Percentiles rank a stretch among this genome's conserved stretches.
These are phyloP conservation scores for Macrophomina pseudophaseolina DNA, from an alignment of 2,329 filamentous ascomycete genomes.

Conservation along the genomic window DNA sequence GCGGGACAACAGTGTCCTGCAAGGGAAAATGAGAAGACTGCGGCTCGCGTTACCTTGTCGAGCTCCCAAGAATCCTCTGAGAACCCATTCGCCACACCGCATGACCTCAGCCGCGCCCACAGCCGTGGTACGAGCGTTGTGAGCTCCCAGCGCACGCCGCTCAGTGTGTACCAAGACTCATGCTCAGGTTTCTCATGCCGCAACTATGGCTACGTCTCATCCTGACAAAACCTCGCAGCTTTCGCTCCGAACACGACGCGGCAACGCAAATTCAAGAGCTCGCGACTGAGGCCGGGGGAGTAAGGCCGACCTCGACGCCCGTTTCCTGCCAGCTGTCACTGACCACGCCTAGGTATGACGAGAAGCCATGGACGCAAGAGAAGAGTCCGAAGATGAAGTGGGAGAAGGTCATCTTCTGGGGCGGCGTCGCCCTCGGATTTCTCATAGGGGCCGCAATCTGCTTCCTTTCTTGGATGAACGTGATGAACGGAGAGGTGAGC, in stretches of 20 bases:
- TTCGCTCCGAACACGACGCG: background rate
- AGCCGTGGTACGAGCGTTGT: conserved; percentile 4
- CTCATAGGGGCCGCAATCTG: conserved; percentile 40
- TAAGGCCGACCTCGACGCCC: background rate
- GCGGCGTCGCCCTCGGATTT: conserved; percentile 42
- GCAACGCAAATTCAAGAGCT: conserved; percentile 41
- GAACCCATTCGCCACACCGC: background rate
- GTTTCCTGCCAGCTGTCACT: background rate
- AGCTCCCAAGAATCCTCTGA: background rate
- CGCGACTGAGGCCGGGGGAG: conserved; percentile 35
- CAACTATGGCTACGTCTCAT: no score
- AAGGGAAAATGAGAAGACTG: background rate
- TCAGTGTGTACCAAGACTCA: background rate
- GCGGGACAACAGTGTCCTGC: background rate
- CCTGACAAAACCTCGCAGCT: background rate
- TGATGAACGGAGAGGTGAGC: conserved; percentile 17
- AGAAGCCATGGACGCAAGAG: conserved; percentile 48
- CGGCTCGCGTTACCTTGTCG: background rate
- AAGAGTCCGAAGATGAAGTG: conserved; percentile 36
- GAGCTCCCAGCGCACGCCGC: background rate
- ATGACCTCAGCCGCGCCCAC: background rate
- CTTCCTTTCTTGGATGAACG: conserved; percentile 34
- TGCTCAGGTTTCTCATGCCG: background rate
- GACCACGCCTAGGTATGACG: conserved; percentile 37
- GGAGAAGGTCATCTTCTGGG: conserved; percentile 45